Evolutionary conservation across 192 early-diverging fungal species (phyloP).

Genomic region (Funneliformis geosporum): DNA sequence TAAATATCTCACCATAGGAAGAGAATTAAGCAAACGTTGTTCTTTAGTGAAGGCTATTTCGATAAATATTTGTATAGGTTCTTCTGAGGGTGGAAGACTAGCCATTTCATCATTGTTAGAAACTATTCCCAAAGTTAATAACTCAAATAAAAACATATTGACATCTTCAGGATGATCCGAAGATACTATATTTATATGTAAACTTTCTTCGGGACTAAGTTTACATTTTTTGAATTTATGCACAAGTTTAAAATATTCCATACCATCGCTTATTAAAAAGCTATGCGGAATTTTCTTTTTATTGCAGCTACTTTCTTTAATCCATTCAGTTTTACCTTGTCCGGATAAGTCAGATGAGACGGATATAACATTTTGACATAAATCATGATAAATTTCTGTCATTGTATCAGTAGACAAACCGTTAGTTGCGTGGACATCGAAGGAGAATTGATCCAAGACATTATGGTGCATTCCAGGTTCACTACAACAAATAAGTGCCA

Average conservation of each 20-base stretch:
- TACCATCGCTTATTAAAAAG: conserved; percentile 22
- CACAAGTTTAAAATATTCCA: conserved; percentile 4
- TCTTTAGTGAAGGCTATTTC: conserved; percentile 28
- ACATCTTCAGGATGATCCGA: conserved; percentile 19
- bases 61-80: conserved; percentile 9
- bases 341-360: conserved; percentile 27
- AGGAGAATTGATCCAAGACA: conserved; percentile 33
- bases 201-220: not conserved
- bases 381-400: conserved; percentile 10
- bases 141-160: conserved; percentile 33
- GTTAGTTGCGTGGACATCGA: not conserved
- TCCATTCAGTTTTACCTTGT: conserved; percentile 31
- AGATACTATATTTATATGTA: conserved; percentile 32
- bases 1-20: conserved; percentile 4
- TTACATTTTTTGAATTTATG: not conserved
- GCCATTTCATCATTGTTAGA: conserved; percentile 17
- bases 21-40: conserved; percentile 31
- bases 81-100: not conserved
- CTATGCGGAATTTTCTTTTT: not conserved
- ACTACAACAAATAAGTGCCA: conserved; percentile 31
- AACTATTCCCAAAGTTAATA: conserved; percentile 29
- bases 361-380: conserved; percentile 25
- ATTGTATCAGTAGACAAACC: conserved; percentile 7
- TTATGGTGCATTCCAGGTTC: conserved; percentile 22
- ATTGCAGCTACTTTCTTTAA: not conserved